Conservation (phyloP, 768 basidiomycete species). For the Tylopilus plumbeoviolaceoides region DNA sequence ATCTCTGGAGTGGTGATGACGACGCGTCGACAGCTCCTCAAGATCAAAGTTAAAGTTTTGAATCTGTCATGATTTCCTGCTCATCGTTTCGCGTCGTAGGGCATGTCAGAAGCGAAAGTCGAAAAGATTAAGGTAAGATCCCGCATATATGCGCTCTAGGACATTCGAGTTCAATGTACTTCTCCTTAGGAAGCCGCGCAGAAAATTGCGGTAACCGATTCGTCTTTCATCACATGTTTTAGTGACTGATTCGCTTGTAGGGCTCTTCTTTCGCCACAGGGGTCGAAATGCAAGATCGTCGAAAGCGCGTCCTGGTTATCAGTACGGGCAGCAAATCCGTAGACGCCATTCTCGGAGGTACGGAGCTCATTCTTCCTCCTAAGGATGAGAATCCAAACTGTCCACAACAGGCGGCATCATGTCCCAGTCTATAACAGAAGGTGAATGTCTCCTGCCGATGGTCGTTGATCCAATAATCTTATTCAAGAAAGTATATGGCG, state of each 20-base stretch:
- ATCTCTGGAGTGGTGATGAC: conserved; percentile 90
- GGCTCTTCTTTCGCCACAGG: conserved; percentile 92
- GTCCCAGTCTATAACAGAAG: conserved; percentile 94
- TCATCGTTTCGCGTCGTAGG: conserved; percentile 41
- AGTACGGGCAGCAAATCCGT: conserved; percentile 93
- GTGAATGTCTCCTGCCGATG: conserved; percentile 29
- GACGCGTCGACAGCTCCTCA: conserved; percentile 81
- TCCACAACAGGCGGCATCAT: conserved; percentile 66
- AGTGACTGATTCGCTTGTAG: conserved; percentile 35
- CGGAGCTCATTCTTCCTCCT: conserved; percentile 9
- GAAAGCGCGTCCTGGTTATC: conserved; percentile 74
- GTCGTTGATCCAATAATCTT: background rate
- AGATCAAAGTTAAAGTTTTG: conserved; percentile 70
- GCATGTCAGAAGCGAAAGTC: conserved; percentile 95
- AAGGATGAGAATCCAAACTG: background rate
- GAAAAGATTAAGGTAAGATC: conserved; percentile 86
- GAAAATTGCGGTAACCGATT: conserved; percentile 62
- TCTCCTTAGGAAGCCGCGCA: conserved; percentile 77
- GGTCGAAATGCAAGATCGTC: conserved; percentile 82
- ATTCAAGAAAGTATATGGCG: conserved; percentile 72
- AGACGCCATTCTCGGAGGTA: conserved; percentile 85
- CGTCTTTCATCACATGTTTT: background rate
- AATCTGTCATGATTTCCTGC: background rate
- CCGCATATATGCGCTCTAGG: conserved; percentile 14
- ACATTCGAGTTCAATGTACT: background rate